phyloP scores from a whole-genome alignment of 768 basidiomycete genomes.

The Lentinula sp. region DNA sequence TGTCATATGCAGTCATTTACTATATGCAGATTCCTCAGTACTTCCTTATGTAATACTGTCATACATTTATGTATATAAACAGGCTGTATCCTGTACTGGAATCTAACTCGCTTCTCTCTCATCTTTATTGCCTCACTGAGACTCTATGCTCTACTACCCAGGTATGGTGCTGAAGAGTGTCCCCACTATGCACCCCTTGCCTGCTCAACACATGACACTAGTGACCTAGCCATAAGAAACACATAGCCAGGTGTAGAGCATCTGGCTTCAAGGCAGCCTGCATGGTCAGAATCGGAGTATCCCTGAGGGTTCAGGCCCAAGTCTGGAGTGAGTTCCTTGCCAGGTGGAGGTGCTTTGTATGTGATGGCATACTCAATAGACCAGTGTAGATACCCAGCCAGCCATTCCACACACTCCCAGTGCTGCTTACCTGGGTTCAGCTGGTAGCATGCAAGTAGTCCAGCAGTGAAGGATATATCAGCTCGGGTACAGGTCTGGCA shows the following conservation, averaged over 20 bases:
- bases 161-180: no score
- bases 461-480: background rate
- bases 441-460: background rate
- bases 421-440: background rate
- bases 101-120: no score
- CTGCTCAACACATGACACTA: no score
- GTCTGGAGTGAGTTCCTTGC: no score
- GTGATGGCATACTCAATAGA: background rate
- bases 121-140: no score
- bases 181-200: no score
- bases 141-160: no score
- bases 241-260: background rate
- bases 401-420: background rate
- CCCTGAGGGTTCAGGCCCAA: background rate
- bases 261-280: background rate
- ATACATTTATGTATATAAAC: no score
- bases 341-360: background rate
- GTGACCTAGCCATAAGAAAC: background rate
- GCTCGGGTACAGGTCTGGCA: background rate
- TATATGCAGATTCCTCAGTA: no score
- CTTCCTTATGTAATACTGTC: no score
- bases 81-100: no score
- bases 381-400: background rate
- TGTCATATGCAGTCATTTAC: no score
- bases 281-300: background rate